Evolutionary conservation across 2,329 filamentous ascomycete species (phyloP).

Genomic region (Pseudopyrenochaeta lycopersici): DNA sequence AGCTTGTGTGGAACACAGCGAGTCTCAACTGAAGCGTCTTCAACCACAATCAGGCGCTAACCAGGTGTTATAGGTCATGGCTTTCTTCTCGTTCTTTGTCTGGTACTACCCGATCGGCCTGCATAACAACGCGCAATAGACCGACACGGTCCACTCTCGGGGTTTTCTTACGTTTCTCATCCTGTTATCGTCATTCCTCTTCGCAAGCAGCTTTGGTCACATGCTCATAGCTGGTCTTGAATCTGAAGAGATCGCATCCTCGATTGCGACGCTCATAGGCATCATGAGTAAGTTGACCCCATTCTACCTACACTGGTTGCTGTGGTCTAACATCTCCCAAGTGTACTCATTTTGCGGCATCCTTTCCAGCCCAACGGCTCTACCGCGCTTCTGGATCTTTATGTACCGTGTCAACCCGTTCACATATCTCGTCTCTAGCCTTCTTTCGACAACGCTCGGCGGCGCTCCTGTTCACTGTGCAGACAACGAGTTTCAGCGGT

Average conservation of each 20-base stretch:
- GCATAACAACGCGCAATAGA: slow-evolving; percentile 71
- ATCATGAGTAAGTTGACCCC: slow-evolving; percentile 48
- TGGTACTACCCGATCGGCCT: slow-evolving; percentile 73
- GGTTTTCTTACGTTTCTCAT: slow-evolving; percentile 73
- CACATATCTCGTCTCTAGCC: slow-evolving; percentile 71
- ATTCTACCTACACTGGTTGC: too few species aligned
- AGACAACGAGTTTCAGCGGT: slow-evolving; percentile 51
- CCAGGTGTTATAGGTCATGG: slow-evolving; percentile 55
- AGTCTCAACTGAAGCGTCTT: slow-evolving; percentile 61
- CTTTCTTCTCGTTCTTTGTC: slow-evolving; percentile 60
- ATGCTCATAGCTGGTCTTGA: slow-evolving; percentile 76
- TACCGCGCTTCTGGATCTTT: slow-evolving; percentile 80
- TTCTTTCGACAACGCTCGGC: slow-evolving; percentile 60
- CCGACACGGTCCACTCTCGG: slow-evolving; percentile 65
- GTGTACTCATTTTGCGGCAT: slow-evolving; percentile 61
- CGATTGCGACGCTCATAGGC: slow-evolving; percentile 67
- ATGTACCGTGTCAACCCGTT: slow-evolving; percentile 77
- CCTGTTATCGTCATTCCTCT: slow-evolving; percentile 69
- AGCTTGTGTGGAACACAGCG: slow-evolving; percentile 64
- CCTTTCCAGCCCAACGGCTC: slow-evolving; percentile 63
- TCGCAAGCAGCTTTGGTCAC: slow-evolving; percentile 72
- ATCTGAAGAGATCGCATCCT: slow-evolving; percentile 72
- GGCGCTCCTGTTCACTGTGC: slow-evolving; percentile 59
- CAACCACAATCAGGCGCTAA: background rate
- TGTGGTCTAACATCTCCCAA: too few species aligned